Evolutionary conservation across 2,329 filamentous ascomycete genomes (phyloP), one percentile per base, ranked within the genome.

Genomic region (Rhynchosporium agropyri): DNA sequence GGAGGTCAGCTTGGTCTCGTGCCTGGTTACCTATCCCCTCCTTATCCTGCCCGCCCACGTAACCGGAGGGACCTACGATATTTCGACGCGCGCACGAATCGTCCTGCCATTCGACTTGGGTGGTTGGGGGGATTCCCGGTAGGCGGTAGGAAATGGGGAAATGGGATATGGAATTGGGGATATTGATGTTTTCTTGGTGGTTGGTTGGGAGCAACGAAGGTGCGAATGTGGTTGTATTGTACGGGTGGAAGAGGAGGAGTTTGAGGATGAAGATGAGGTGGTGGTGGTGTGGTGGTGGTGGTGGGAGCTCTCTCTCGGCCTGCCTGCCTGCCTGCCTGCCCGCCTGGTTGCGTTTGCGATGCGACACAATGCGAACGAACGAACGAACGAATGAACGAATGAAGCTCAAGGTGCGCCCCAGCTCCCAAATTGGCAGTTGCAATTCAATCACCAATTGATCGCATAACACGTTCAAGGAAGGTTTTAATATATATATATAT

Each of bases 51-150:
- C 38, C 31, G 38, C 13, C 29, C 15, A 40, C 4, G 6, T n/a
- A n/a, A n/a, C n/a, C n/a, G 53, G 26, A 29, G 56, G 62, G 63
- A 66, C 84, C 79, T 77, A 89, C 88, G 85, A 78, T 89, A 90
- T 77, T 90, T 90, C 74, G 87, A 89, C 70, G 87, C 84, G 78
- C 87, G 84, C 74, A 90, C 88, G 77, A 90, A 90, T 75, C 87
- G 85, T 73, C 87, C 87, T 71, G 87, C 84, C 87, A 90, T 90
- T 64, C 61, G 62, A 62, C 65, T 70, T 54, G 36, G 55, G 48
- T 58, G 61, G 43, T 36, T 57, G 49, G 58, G 46, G 26, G 20
- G 20, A 49, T 51, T 40, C 61, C 45, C 38, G 29, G 45, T 50
- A 20, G 20, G 20, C 20, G 20, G 20, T 20, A 20, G 20, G 54